phyloP scores from a whole-genome alignment of 108 stramenopile genomes.

The Fistulifera pelliculosa region DNA sequence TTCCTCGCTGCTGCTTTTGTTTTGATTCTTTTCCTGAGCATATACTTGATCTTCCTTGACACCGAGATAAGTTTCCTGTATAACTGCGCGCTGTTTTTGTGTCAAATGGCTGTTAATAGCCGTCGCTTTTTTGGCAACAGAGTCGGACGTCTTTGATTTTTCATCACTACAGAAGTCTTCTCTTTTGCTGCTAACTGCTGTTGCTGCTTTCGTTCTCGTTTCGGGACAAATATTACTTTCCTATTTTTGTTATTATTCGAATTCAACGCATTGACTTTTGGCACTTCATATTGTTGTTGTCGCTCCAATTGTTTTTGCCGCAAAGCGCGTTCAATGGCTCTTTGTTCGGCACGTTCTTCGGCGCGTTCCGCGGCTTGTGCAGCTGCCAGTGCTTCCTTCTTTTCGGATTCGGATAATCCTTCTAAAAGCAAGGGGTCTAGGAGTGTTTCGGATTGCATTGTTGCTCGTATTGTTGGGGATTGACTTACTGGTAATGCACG shows the following conservation, averaged over 20 bases:
- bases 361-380: conserved; percentile 56
- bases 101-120: conserved; percentile 3
- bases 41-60: too few species aligned
- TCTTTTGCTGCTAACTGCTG: too few species aligned
- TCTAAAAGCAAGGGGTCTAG: conserved; percentile 53
- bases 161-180: background rate
- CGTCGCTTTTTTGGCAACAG: background rate
- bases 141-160: conserved; percentile 3
- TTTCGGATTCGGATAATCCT: conserved; percentile 44
- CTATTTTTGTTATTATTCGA: conserved; percentile 8
- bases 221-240: conserved; percentile 5
- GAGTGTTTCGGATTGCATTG: conserved; percentile 6
- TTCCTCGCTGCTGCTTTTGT: conserved; percentile 10
- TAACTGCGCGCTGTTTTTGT: conserved; percentile 30
- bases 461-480: too few species aligned
- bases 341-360: conserved; percentile 65
- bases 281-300: conserved; percentile 1
- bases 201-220: conserved; percentile 9
- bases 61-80: conserved; percentile 48
- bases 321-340: conserved; percentile 51
- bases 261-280: background rate
- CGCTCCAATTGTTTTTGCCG: conserved; percentile 26
- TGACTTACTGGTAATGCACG: too few species aligned
- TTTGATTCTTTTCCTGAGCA: conserved; percentile 11
- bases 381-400: conserved; percentile 50